A percentile compares a stretch with the other conserved stretches of the same genome.
Conservation (phyloP, 129 eudicot species). For the Helianthus annuus region HanXRQr2.0-SUNRISE NC_035447.2:60641849-60642348, state of each 20-base stretch:
- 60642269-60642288: no score
- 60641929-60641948: no score
- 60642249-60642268: neutral
- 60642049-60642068: constrained; percentile 71
- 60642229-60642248: neutral
- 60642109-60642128: constrained; percentile 66
- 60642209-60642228: neutral
- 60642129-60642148: constrained; percentile 49
- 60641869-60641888: no score
- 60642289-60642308: constrained; percentile 57
- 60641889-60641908: no score
- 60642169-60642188: constrained; percentile 31
- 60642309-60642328: constrained; percentile 63
- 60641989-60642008: neutral
- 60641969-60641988: no score
- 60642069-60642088: constrained; percentile 55
- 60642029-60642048: constrained; percentile 8
- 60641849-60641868: no score
- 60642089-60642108: constrained; percentile 63
- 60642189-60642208: constrained; percentile 6
- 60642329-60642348: constrained; percentile 73
- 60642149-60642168: constrained; percentile 27
- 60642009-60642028: neutral
- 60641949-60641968: no score
- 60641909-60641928: no score